phyloP scores from a whole-genome alignment of 83 land plant species.

The Picea mariana region DNA sequence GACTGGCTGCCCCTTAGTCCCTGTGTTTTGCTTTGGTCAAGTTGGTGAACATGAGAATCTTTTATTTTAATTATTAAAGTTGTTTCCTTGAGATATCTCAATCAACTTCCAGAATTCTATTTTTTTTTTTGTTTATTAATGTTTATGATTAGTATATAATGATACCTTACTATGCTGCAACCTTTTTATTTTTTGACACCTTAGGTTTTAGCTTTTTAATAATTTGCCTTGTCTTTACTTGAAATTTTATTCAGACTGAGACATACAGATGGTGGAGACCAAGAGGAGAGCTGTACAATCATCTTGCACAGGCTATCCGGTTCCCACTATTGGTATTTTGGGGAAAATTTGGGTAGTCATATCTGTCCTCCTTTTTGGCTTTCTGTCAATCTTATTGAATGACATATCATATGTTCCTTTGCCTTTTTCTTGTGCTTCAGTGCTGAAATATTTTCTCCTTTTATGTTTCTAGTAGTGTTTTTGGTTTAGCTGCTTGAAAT shows the following conservation, averaged over 20 bases:
- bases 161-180: neutral
- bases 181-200: neutral
- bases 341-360: conserved; percentile 49
- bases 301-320: conserved; percentile 28
- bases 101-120: neutral
- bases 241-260: conserved; percentile 25
- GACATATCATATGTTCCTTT: neutral
- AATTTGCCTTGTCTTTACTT: neutral
- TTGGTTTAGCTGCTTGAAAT: neutral
- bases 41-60: conserved; percentile 26
- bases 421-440: neutral
- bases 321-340: conserved; percentile 51
- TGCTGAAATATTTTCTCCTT: neutral
- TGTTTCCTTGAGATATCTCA: neutral
- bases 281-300: conserved; percentile 38
- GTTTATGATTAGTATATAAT: neutral
- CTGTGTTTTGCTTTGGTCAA: conserved; percentile 93
- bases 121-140: neutral
- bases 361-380: neutral
- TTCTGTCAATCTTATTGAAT: neutral
- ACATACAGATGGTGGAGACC: conserved; percentile 53
- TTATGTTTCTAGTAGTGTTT: conserved; percentile 1
- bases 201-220: neutral
- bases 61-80: neutral
- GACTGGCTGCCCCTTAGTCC: conserved; percentile 79